phyloP scores from a whole-genome alignment of 306 rosid genomes.

The Quercus bicolor region DNA sequence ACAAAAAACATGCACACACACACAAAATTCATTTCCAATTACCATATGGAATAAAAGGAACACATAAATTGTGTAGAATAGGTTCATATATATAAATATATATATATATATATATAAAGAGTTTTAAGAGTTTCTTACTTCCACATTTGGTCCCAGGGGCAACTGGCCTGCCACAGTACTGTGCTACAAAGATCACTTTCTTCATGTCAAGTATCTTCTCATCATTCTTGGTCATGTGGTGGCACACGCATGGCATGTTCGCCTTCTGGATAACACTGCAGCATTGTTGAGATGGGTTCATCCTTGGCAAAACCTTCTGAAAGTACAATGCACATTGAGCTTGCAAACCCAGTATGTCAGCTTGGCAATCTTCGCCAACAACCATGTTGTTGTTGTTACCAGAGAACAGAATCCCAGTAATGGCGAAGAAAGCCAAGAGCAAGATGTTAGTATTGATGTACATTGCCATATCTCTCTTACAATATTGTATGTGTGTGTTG shows the following conservation, averaged over 20 bases:
- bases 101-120: too few species aligned
- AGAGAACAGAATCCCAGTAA: neutral
- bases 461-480: slow-evolving; percentile 12
- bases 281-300: slow-evolving; percentile 12
- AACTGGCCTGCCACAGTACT: slow-evolving; percentile 13
- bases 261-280: slow-evolving; percentile 11
- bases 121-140: slow-evolving; percentile 8
- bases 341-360: slow-evolving; percentile 12
- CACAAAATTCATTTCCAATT: too few species aligned
- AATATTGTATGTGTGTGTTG: neutral
- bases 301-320: neutral
- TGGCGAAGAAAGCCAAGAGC: slow-evolving; percentile 1
- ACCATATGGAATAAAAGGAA: too few species aligned
- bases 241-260: slow-evolving; percentile 21
- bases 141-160: slow-evolving; percentile 22
- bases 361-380: slow-evolving; percentile 23
- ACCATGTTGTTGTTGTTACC: neutral
- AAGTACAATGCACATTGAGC: slow-evolving; percentile 13
- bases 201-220: slow-evolving; percentile 15
- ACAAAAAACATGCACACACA: too few species aligned
- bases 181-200: slow-evolving; percentile 15
- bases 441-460: neutral
- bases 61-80: too few species aligned
- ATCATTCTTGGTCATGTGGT: slow-evolving; percentile 2
- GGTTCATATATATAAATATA: too few species aligned